phyloP scores from a whole-genome alignment of 768 basidiomycete genomes.

The Termitomyces sp. region DNA sequence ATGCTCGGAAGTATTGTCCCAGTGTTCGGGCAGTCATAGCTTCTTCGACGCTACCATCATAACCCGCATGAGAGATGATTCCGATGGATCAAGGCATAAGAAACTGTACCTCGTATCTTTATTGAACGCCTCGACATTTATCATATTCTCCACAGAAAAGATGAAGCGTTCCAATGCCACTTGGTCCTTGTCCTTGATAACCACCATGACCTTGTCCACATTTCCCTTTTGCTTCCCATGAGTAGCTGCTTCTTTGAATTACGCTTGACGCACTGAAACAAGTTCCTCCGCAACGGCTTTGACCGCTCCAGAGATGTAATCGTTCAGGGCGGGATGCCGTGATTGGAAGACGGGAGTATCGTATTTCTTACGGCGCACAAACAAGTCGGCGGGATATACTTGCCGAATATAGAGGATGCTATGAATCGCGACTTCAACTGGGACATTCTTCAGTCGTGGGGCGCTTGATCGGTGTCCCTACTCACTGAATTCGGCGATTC shows the following conservation, averaged over 20 bases:
- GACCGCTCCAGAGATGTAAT: conserved; percentile 87
- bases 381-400: conserved; percentile 87
- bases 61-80: background rate
- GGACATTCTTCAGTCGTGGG: background rate
- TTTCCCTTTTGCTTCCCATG: conserved; percentile 50
- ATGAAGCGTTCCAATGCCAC: conserved; percentile 87
- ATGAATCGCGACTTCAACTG: conserved; percentile 94
- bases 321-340: conserved; percentile 84
- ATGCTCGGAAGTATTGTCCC: conserved; percentile 77
- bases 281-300: conserved; percentile 83
- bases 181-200: conserved; percentile 81
- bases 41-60: conserved; percentile 52
- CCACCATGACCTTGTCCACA: conserved; percentile 75
- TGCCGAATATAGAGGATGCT: conserved; percentile 88
- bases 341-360: conserved; percentile 90
- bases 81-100: background rate
- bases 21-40: conserved; percentile 66
- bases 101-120: conserved; percentile 60
- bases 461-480: conserved; percentile 21
- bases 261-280: conserved; percentile 40
- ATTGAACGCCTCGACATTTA: conserved; percentile 64
- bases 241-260: background rate
- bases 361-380: conserved; percentile 85
- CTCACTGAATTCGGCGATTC: conserved; percentile 73
- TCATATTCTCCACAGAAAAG: conserved; percentile 83